Evolutionary conservation across 2,329 filamentous ascomycete genomes (phyloP), one percentile per base, ranked within the genome.

Genomic region (Fusarium solani-melongenae): DNA sequence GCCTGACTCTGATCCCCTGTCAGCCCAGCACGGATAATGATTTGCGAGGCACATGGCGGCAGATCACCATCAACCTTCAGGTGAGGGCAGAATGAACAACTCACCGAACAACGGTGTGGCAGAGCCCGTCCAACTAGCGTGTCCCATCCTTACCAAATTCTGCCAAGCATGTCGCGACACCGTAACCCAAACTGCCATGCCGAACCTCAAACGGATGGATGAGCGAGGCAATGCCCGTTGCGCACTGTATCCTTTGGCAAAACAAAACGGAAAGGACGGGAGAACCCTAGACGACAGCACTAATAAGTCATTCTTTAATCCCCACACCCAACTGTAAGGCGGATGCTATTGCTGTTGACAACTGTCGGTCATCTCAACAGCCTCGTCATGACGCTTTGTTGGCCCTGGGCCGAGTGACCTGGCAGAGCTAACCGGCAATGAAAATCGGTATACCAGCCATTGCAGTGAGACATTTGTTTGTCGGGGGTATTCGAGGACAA

Each of bases 21-120:
- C 38, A 60, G 62, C 53, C 62, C 31, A 31, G 61, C 55, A 66
- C 69, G 66, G 57, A 31, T 53, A 53, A 53, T 53, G 60, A 66
- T 70, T 71, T 66, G 41, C 60, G 58, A 64, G 61, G 27, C 61
- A 62, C 46, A 57, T 62, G 17, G 49, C 57, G 71, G 65, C 55
- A 72, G 73, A 77, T 77, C 73, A 41, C 38, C 66, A 71, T 73
- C 53, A 71, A 73, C 66, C 46, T 71, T 73, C 64, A 64, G 70
- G 71, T 69, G 59, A 75, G 64, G 61, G n/a, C 20, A 55, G 64
- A 71, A 67, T 68, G 49, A 59, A 61, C 59, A 65, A 66, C 67
- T 69, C 39, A 62, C 41, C 63, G 60, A 67, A 33, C 59, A 49
- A 74, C 59, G 55, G 60, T 70, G 71, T 64, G 61, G 64, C 38